Base-by-base conservation (phyloP, 768 basidiomycete species). In the Suillus weaverae region DNA sequence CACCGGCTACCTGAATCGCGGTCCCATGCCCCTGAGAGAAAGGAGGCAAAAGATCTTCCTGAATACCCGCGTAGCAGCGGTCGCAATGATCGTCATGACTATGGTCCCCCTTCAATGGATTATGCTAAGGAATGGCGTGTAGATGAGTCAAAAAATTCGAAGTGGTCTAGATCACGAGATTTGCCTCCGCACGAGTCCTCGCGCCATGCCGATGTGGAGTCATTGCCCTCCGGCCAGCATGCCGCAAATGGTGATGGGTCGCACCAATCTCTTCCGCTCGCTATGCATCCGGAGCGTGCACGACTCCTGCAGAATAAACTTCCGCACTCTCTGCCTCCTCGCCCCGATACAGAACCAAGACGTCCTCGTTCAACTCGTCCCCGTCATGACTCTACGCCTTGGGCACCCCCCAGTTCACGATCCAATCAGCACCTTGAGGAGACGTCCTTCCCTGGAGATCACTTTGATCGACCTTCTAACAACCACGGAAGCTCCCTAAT, bases 401-500 rank as follows among this genome's bases (percentile, higher is more conserved):
- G 56, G 41, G 57, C 39, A 13, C 9, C 57, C 16, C 11, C 39
- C 7, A 18, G 39, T 32, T 41, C 57, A 20, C 57, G 57, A 11
- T 59, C 38, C 39, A 59, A 41, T 7, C 57, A 41, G 30, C 57
- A 20, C 20, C 30, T 41, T 0, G 57, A 41, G 5, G 39, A 59
- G 5, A 59, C 18, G 32, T 3, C 22, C 36, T 41, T 41, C 57
- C 5, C 16, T 41, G 39, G 39, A 39, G 32, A 61, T 18, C 57
- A 33, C 30, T 33, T 65, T 10, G 68, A 64, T 22, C 67, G 64
- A 10, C 20, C 60, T 7, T 22, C 54, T 11, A 38, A n/a, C 36
- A 67, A 62, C 41, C 70, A 73, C 26, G 79, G 78, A 8, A 70
- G 67, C 2, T 82, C 81, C 0, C 67, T 82, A 20, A 64, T 82